Percentiles rank a stretch among this genome's conserved stretches.
Conservation (phyloP, 2,329 filamentous ascomycete species). For the Alternaria panax region DNA sequence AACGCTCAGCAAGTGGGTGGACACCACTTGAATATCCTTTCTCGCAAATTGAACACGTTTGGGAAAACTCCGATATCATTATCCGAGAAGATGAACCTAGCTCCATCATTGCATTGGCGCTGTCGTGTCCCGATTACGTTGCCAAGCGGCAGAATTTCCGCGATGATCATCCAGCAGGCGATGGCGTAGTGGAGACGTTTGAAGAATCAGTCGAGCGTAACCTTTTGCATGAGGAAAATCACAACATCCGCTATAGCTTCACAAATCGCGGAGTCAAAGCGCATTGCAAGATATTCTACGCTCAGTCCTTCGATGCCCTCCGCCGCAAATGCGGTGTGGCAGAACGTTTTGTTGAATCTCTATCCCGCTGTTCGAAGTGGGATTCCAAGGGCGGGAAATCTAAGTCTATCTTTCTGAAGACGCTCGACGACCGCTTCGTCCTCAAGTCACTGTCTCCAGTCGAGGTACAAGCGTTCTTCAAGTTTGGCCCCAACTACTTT, state of each 20-base stretch:
- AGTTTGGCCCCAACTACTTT: constrained; percentile 96
- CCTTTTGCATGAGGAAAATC: constrained; percentile 82
- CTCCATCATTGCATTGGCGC: constrained; percentile 90
- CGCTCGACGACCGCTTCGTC: constrained; percentile 90
- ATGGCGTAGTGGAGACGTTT: constrained; percentile 32
- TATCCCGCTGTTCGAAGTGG: constrained; percentile 96
- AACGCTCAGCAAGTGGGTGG: constrained; percentile 96
- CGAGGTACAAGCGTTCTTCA: constrained; percentile 91
- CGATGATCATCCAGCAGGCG: constrained; percentile 28
- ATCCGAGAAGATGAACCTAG: constrained; percentile 97
- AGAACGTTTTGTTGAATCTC: constrained; percentile 91
- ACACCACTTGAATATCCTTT: constrained; percentile 90
- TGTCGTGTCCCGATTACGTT: constrained; percentile 87
- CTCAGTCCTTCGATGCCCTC: constrained; percentile 95
- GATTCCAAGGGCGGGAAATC: constrained; percentile 98
- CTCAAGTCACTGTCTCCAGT: constrained; percentile 90
- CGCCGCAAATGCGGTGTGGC: constrained; percentile 91
- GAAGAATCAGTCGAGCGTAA: constrained; percentile 85
- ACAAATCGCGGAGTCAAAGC: constrained; percentile 92
- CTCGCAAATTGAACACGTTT: constrained; percentile 83
- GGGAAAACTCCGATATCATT: constrained; percentile 95
- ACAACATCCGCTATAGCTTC: constrained; percentile 95
- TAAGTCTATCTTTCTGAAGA: constrained; percentile 96
- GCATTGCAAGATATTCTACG: constrained; percentile 98
- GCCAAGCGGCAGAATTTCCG: constrained; percentile 76